These are phyloP conservation scores for Coffea humblotiana DNA, from an alignment of 305 asterid genomes.

Conservation along the genomic window DNA sequence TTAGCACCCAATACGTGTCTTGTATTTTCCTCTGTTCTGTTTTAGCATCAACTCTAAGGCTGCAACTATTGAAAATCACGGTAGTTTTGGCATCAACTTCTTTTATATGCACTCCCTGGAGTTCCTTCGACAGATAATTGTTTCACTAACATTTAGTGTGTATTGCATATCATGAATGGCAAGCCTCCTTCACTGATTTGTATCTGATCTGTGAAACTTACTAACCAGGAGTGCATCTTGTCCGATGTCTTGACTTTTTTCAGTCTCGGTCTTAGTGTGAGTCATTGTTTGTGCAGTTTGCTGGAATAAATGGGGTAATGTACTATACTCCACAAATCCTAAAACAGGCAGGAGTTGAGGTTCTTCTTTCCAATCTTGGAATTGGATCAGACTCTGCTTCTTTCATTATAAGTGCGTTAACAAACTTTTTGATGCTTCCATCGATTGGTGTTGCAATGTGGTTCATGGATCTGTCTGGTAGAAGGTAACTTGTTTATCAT, in stretches of 20 bases:
- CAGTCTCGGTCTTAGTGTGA: background rate
- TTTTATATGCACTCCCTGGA: background rate
- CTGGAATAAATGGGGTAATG: conserved; percentile 90
- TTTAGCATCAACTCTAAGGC: too few relatives aligned
- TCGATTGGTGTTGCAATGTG: conserved; percentile 83
- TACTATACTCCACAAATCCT: conserved; percentile 96
- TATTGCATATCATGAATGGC: background rate
- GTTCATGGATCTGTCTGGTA: conserved; percentile 84
- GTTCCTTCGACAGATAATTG: background rate
- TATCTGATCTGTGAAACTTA: background rate
- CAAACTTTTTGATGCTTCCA: conserved; percentile 87
- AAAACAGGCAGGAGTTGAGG: conserved; percentile 84
- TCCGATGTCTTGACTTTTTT: background rate
- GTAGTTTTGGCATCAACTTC: background rate
- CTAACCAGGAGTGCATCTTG: background rate
- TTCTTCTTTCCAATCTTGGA: conserved; percentile 76
- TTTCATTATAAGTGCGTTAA: conserved; percentile 73
- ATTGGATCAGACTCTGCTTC: conserved; percentile 68
- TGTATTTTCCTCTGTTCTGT: too few relatives aligned
- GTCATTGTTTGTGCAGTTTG: conserved; percentile 51
- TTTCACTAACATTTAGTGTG: background rate
- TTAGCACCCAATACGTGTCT: too few relatives aligned
- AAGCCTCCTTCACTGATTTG: background rate
- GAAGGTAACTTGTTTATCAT: conserved; percentile 55
- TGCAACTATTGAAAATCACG: too few relatives aligned